Evolutionary conservation across 2,329 filamentous ascomycete species (phyloP), one percentile per base, ranked within the genome.

Genomic region (Pseudogymnoascus sp.): DNA sequence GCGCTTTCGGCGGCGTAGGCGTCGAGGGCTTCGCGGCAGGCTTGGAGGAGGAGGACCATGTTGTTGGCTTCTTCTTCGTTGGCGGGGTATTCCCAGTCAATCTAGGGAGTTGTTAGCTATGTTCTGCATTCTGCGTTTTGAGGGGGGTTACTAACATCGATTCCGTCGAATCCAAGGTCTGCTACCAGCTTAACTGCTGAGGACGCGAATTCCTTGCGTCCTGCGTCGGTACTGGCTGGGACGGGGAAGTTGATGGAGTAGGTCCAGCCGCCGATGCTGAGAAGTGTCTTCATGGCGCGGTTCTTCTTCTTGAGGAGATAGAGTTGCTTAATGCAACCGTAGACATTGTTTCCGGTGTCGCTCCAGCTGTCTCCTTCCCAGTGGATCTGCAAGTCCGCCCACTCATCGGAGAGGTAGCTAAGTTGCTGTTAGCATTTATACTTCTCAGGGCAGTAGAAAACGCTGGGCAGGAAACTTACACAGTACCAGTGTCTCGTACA

Each of bases 191-290:
- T 74, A 0, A 92, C 86, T 1, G 89, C 84, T 3, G 81, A 83
- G 50, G 81, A 74, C 5, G 90, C 91, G 74, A 96, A 96, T 1
- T 67, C 81, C 36, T 78, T 73, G 13, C 90, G 82, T 13, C 83
- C 85, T 2, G 78, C 74, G 0, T 80, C 79, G 0, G 86, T 88
- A 63, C 83, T 84, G 8, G 86, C 84, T 0, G 86, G 86, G 1
- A 78, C 77, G 0, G 88, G 79, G 71, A 96, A 93, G 72, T 90
- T 90, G 67, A 81, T 76, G 1, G 88, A 91, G 74, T 90, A 93
- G 0, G 88, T 90, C 88, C 88, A 94, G 31, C 90, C 90, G 59
- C 90, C 90, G 65, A 95, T 90, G 58, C 84, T 89, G 6, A 95
- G 79, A 26, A 94, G 77, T 1, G 88, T 79, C 71, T 93, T 93